Percentiles rank a stretch among this genome's conserved stretches.
Evolutionary conservation across 2,329 filamentous ascomycete species (phyloP).

Genomic region (Colletotrichum sp.): DNA sequence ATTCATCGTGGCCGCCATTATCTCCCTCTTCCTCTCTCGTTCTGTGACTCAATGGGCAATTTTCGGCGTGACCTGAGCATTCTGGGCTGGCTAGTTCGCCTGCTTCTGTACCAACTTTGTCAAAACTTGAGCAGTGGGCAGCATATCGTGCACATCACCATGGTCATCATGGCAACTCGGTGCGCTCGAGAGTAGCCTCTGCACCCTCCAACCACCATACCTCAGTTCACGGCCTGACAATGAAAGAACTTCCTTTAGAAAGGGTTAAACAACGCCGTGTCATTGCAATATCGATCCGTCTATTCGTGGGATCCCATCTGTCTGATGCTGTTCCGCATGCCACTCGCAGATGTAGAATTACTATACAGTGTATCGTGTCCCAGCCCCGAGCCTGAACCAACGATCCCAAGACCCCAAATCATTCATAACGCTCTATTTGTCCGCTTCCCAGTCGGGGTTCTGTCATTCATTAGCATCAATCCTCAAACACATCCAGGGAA

Average conservation of each 20-base stretch:
- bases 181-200: background rate
- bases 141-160: background rate
- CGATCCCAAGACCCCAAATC: conserved; percentile 1
- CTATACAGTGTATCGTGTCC: conserved; percentile 24
- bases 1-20: background rate
- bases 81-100: background rate
- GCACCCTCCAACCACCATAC: background rate
- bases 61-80: background rate
- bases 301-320: conserved; percentile 17
- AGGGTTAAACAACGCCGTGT: background rate
- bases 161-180: background rate
- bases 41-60: background rate
- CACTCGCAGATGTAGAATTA: conserved; percentile 20
- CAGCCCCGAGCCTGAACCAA: conserved; percentile 18
- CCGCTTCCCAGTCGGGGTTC: conserved; percentile 62
- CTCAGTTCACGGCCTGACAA: background rate
- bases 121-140: background rate
- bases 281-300: conserved; percentile 15
- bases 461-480: conserved; percentile 26
- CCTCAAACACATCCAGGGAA: background rate
- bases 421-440: conserved; percentile 40
- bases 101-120: background rate
- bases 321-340: conserved; percentile 18
- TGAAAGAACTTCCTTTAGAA: background rate
- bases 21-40: background rate